These are phyloP conservation scores for Lasiodiplodia sp. DNA, from an alignment of 2,329 filamentous ascomycete species.

Conservation along the genomic window DNA sequence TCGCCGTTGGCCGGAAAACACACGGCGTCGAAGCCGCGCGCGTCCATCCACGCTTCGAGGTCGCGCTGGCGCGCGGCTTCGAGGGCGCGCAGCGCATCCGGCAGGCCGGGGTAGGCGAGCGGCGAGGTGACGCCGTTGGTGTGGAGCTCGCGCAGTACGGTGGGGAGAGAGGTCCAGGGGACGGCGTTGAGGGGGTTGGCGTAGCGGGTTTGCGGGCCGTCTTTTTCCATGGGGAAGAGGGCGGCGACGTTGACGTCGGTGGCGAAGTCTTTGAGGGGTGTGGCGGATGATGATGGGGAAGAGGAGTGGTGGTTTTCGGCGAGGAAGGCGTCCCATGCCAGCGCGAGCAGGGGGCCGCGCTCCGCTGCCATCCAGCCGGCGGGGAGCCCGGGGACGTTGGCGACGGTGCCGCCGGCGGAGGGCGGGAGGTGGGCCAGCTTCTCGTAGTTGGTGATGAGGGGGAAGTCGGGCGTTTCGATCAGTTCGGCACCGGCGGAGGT, in stretches of 20 bases:
- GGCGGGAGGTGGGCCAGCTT: slow-evolving; percentile 37
- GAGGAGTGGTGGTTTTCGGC: no score
- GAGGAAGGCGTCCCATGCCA: slow-evolving; percentile 62
- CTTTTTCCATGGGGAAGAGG: slow-evolving; percentile 36
- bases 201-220: slow-evolving; percentile 41
- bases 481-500: slow-evolving; percentile 53
- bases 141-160: not conserved
- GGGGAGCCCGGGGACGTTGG: slow-evolving; percentile 53
- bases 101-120: slow-evolving; percentile 47
- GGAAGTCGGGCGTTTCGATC: slow-evolving; percentile 53
- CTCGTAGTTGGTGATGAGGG: slow-evolving; percentile 56
- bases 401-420: slow-evolving; percentile 44
- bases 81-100: slow-evolving; percentile 49
- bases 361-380: slow-evolving; percentile 57
- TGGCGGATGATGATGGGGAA: no score
- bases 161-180: not conserved
- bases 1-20: slow-evolving; percentile 59
- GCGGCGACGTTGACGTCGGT: slow-evolving; percentile 37
- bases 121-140: not conserved
- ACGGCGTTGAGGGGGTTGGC: not conserved
- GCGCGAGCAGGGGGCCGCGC: slow-evolving; percentile 57
- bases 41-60: slow-evolving; percentile 56
- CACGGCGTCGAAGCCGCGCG: slow-evolving; percentile 49
- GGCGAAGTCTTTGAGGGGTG: slow-evolving; percentile 30
- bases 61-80: slow-evolving; percentile 54